Base-by-base conservation (phyloP, 2,329 filamentous ascomycete genomes). In the Zymoseptoria brevis region DNA sequence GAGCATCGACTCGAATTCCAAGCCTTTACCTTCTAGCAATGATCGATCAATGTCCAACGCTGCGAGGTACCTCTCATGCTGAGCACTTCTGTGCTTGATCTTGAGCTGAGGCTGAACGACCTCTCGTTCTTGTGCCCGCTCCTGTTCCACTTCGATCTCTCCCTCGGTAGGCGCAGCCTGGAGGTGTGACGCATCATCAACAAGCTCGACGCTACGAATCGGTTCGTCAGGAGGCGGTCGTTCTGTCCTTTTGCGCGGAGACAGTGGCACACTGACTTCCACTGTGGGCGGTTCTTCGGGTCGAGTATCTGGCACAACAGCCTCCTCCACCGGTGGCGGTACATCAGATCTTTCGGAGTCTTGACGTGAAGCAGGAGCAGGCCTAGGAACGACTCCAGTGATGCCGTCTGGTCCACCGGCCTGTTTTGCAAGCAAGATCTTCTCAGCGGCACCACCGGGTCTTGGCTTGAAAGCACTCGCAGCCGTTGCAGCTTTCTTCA, bases 341-440 rank as follows among this genome's bases (percentile, higher is more conserved):
- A 51, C 50, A 24, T 21, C 22, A 13, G 51, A 24, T 26, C 22
- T 35, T 19, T 68, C 67, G 4, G 50, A 57, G 13, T 50, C 56
- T 19, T 61, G 55, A 13, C 61, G 58, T 19, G 54, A 58, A 76
- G 74, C 51, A 77, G 92, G 91, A 75, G 74, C 50, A 77, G 92
- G 91, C 3, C 91, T 89, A 22, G 89, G 89, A 21, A 96, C 88
- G 45, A 96, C 92, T 48, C 87, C 84, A 11, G 87, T 96, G 64
- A 96, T 96, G 2, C 92, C 93, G 75, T 96, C 92, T 6, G 90
- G 88, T 4, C 88, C 90, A 24, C 61, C 76, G 62, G 81, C 79
- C 55, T 86, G 83, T 57, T 87, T 70, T 1, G 69, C 68, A 53
- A 66, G 66, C 58, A 73, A 80, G 56, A 96, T 77, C 55, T 88